These are phyloP conservation scores for Wallemia hederae DNA, from an alignment of 1,284 basidiomycete species.

Conservation along the genomic window DNA sequence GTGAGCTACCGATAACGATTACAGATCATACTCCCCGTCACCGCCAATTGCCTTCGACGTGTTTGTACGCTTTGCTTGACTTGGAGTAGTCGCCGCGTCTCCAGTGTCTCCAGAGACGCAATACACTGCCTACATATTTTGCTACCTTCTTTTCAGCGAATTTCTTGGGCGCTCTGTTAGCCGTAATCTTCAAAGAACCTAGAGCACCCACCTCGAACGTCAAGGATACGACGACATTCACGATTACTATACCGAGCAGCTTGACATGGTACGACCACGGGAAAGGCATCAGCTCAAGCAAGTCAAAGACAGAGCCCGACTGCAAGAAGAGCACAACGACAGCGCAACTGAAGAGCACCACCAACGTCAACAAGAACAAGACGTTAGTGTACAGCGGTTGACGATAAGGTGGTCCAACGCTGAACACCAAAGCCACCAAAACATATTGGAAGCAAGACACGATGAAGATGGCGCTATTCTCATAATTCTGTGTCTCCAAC, in stretches of 20 bases:
- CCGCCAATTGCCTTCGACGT: slow-evolving; percentile 5
- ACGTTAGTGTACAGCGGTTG: slow-evolving; percentile 75
- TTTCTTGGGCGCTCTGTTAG: background rate
- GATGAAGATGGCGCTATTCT: slow-evolving; percentile 77
- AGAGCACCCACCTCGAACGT: slow-evolving; percentile 29
- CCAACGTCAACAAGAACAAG: slow-evolving; percentile 11
- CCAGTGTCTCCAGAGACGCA: slow-evolving; percentile 6
- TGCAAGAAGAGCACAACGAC: slow-evolving; percentile 11
- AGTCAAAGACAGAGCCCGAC: slow-evolving; percentile 11
- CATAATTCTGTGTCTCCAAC: slow-evolving; percentile 66
- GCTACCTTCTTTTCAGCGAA: slow-evolving; percentile 7
- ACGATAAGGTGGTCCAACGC: slow-evolving; percentile 86
- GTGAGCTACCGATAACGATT: too few relatives aligned
- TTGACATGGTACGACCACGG: slow-evolving; percentile 37
- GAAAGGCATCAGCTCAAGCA: slow-evolving; percentile 44
- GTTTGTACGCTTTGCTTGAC: background rate
- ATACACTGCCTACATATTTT: slow-evolving; percentile 6
- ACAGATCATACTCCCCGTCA: slow-evolving; percentile 1
- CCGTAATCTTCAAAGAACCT: background rate
- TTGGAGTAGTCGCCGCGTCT: background rate
- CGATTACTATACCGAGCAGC: slow-evolving; percentile 35
- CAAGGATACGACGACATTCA: slow-evolving; percentile 46
- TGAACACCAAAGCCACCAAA: slow-evolving; percentile 81
- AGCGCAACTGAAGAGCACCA: slow-evolving; percentile 8
- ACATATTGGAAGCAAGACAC: slow-evolving; percentile 97